Base-by-base conservation (phyloP, 2,329 filamentous ascomycete genomes). In the Arthroderma sp. region DNA sequence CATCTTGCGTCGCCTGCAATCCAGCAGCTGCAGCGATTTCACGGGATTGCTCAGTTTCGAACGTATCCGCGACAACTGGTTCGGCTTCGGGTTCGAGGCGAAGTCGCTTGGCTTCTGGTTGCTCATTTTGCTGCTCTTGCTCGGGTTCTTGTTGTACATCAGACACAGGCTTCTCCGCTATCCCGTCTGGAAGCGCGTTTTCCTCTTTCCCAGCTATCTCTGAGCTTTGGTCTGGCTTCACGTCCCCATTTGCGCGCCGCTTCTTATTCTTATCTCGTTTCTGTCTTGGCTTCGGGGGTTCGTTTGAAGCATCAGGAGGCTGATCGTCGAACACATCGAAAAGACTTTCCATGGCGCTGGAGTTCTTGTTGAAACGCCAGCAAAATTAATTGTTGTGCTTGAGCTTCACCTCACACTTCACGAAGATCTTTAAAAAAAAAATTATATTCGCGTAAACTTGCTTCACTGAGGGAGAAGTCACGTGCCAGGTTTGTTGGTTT, bases 21-120 rank as follows among this genome's bases (percentile, higher is more conserved):
- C 85, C 87, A 30, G 81, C 78, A 4, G 86, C 82, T 28, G 82
- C 83, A 22, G 83, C 86, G 34, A 98, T 76, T 65, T 96, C 86
- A 71, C 89, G 77, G 51, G 88, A 93, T 66, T 94, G 81, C 59
- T 91, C 88, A 8, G 91, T 96, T 68, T 96, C 81, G 63, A 98
- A 98, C 8, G 82, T 80, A 68, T 98, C 91, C 15, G 89, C 87
- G 55, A 96, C 77, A 39, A 96, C 81, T 4, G 89, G 86, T 50
- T 82, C 82, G 6, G 77, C 77, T 56, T 82, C 83, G 44, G 72
- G 68, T 50, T 80, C 73, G 47, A 67, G 58, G 51, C 70, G 66
- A 51, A 62, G 63, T 40, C 69, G 66, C 56, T 72, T 74, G 48
- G 60, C 58, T 49, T 63, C 67, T 42, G 63, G 69, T 50, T 60